Conservation (phyloP, 2,329 filamentous ascomycete genomes). For the Ceratocystis variospora region DNA sequence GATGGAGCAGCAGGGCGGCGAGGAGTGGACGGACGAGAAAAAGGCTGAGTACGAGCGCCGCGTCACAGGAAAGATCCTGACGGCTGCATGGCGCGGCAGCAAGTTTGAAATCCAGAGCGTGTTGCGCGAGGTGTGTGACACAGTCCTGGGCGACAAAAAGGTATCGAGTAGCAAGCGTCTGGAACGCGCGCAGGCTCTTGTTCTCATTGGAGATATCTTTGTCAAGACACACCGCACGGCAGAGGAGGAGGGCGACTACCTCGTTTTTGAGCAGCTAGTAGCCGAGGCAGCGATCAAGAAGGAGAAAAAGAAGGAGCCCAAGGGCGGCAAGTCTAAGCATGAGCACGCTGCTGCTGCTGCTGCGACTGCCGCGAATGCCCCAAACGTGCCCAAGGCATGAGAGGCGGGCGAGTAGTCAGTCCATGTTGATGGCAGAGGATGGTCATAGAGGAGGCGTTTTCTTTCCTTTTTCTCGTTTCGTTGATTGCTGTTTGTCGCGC, state of each 20-base stretch:
- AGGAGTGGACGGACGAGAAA: slow-evolving; percentile 97
- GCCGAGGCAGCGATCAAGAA: slow-evolving; percentile 94
- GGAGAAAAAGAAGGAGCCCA: slow-evolving; percentile 52
- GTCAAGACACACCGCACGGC: slow-evolving; percentile 76
- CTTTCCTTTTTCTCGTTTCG: background rate
- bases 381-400: slow-evolving; percentile 22
- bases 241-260: slow-evolving; percentile 96
- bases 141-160: slow-evolving; percentile 64
- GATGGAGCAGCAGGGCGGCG: slow-evolving; percentile 83
- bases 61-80: slow-evolving; percentile 95
- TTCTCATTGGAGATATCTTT: slow-evolving; percentile 81
- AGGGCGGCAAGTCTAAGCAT: slow-evolving; percentile 34
- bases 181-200: slow-evolving; percentile 78
- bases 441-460: background rate
- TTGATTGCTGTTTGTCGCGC: background rate
- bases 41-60: slow-evolving; percentile 88
- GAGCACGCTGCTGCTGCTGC: slow-evolving; percentile 25
- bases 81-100: slow-evolving; percentile 87
- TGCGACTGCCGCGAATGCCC: slow-evolving; percentile 18
- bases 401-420: background rate
- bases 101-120: slow-evolving; percentile 98
- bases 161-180: slow-evolving; percentile 72
- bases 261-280: slow-evolving; percentile 96
- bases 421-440: too few species aligned
- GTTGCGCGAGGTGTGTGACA: slow-evolving; percentile 84